Evolutionary conservation across 345 rosid species (phyloP).

Genomic region (Conringia planisiliqua): DNA sequence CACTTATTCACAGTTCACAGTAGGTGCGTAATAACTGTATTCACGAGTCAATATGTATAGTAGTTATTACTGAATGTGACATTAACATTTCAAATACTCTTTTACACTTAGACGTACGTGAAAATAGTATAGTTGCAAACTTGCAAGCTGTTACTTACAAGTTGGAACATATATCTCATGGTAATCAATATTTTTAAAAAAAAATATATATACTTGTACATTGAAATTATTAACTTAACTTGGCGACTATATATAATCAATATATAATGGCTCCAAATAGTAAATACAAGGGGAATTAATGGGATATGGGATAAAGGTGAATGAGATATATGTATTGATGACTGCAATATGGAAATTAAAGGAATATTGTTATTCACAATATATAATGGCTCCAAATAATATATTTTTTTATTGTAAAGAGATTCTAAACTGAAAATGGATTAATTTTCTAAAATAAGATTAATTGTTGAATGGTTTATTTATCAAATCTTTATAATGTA

Average conservation of each 20-base stretch:
- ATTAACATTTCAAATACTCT: conserved; percentile 24
- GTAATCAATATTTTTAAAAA: no score
- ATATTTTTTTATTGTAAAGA: no score
- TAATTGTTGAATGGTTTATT: background rate
- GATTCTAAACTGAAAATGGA: no score
- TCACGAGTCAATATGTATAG: conserved; percentile 6
- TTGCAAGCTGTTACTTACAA: conserved; percentile 4
- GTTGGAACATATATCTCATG: no score
- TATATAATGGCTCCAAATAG: background rate
- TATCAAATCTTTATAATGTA: no score
- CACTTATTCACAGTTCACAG: conserved; percentile 6
- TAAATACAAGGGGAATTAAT: background rate
- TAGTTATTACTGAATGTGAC: background rate
- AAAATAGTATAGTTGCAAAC: background rate
- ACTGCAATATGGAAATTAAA: background rate
- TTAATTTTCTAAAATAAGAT: background rate
- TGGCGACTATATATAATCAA: background rate
- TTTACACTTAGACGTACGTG: background rate
- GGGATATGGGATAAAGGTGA: background rate
- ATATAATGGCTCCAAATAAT: no score
- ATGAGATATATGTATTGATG: background rate
- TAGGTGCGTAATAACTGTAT: conserved; percentile 11
- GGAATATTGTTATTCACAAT: background rate
- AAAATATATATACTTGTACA: background rate
- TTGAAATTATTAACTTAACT: background rate